Evolutionary conservation across 2,329 filamentous ascomycete genomes (phyloP).

Genomic region (Botryotinia calthae): DNA sequence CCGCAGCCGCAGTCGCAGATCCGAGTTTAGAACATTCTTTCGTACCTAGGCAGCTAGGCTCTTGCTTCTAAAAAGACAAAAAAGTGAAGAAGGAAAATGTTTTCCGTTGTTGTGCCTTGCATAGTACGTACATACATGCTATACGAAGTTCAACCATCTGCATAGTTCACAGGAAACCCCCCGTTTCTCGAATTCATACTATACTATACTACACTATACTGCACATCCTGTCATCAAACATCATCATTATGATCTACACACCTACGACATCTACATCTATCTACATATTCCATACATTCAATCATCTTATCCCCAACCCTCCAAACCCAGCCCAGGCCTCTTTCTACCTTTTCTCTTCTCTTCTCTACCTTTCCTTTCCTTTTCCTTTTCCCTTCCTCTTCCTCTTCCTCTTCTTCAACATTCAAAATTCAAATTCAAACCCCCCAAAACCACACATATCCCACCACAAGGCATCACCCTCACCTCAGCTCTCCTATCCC

Average conservation of each 20-base stretch:
- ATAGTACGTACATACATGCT: too few species aligned
- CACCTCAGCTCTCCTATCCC: neutral
- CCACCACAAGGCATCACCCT: neutral
- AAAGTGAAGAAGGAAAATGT: neutral
- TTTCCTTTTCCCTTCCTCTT: too few species aligned
- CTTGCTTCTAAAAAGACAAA: neutral
- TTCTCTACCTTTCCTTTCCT: too few species aligned
- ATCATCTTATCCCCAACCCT: neutral
- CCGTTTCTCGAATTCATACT: neutral
- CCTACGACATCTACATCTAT: neutral
- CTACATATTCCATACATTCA: neutral
- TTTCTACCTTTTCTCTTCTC: too few species aligned
- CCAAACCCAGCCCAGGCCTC: too few species aligned
- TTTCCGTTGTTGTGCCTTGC: neutral
- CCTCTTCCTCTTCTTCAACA: too few species aligned
- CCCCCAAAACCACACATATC: neutral
- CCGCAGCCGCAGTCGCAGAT: neutral
- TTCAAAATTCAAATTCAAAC: too few species aligned
- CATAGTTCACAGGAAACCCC: too few species aligned
- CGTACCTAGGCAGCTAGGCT: neutral
- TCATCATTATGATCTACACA: neutral
- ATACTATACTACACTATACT: too few species aligned
- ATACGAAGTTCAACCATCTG: neutral
- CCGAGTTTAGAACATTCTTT: slow-evolving; percentile 2
- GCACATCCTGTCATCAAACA: too few species aligned